Base-by-base conservation (phyloP, 768 basidiomycete genomes). In the Asterophora lycoperdoides region DNA sequence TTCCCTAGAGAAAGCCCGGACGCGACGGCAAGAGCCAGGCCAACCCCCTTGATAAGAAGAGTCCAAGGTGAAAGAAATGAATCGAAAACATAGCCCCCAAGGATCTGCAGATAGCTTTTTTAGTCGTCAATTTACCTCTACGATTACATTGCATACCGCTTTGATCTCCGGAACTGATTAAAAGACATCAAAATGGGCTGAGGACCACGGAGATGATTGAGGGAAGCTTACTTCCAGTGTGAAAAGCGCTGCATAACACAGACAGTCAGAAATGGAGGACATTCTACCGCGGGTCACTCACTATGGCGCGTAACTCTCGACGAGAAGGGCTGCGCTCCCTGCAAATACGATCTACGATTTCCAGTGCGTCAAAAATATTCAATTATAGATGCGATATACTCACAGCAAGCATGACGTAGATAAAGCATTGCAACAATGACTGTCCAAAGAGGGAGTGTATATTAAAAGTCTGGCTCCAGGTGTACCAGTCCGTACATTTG, bases 31-130 rank as follows among this genome's bases (percentile, higher is more conserved):
- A 95, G 76, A 1, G 89, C 86, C 36, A 93, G 73, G 11, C 91
- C 91, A 28, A 93, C 67, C 0, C 84, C 79, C 63, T 95, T 95
- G 57, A 90, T 90, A 41, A 92, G 70, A 20, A 95, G 73, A 0
- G 88, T 92, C 85, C 89, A 90, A 1, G 83, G 80, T 8, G 86
- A 81, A n/a, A 95, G 74, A 64, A 91, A 93, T 1, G 84, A 79
- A 57, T 92, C 88, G 36, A 95, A 81, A 6, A 93, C 89, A 60
- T 90, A 93, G 34, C 91, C 89, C 19, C 83, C 81, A 14, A 92
- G 71, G 53, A 90, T 87, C 86, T 88, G 53, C 2, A 23, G 30
- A 35, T 23, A 14, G 13, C n/a, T 32, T 29, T 18, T 23, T 7
- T 29, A 6, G 19, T 8, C 48, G 13, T 17, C 8, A 1, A 10